These are phyloP conservation scores for Entophlyctis helioformis DNA, from an alignment of 192 early-diverging fungal genomes.

Conservation along the genomic window DNA sequence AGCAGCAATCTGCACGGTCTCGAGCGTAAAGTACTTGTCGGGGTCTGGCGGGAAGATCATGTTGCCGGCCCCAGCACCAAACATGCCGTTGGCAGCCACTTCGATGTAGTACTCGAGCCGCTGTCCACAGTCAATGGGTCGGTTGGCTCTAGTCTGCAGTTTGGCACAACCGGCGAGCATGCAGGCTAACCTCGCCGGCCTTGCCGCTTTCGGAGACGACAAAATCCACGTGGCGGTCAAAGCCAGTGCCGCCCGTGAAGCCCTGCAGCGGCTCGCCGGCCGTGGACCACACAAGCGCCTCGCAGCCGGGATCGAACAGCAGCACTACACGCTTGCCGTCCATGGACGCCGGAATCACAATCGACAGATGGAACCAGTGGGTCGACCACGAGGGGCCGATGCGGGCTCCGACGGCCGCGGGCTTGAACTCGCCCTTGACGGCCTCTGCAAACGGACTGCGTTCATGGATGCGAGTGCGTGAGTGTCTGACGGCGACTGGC, in stretches of 20 bases:
- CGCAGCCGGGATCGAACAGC: slow-evolving; percentile 75
- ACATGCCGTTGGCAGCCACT: slow-evolving; percentile 86
- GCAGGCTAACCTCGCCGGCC: slow-evolving; percentile 26
- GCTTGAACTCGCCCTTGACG: slow-evolving; percentile 50
- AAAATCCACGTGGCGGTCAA: slow-evolving; percentile 45
- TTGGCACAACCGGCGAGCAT: not conserved
- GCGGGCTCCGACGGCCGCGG: slow-evolving; percentile 54
- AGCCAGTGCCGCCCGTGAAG: slow-evolving; percentile 63
- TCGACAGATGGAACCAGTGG: slow-evolving; percentile 30
- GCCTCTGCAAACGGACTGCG: slow-evolving; percentile 61
- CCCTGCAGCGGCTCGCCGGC: slow-evolving; percentile 77
- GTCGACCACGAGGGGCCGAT: slow-evolving; percentile 10
- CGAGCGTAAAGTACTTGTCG: slow-evolving; percentile 48
- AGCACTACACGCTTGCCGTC: slow-evolving; percentile 69
- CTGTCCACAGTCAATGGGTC: slow-evolving; percentile 16
- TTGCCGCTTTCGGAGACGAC: slow-evolving; percentile 31
- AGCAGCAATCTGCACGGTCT: slow-evolving; percentile 56
- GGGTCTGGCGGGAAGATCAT: slow-evolving; percentile 57
- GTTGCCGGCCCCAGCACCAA: slow-evolving; percentile 61
- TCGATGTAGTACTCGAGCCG: slow-evolving; percentile 71
- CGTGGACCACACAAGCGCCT: slow-evolving; percentile 82
- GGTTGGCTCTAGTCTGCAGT: not conserved
- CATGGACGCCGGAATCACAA: slow-evolving; percentile 57
- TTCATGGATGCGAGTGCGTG: not conserved
- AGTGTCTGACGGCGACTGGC: too few species aligned